Conservation (phyloP, 768 basidiomycete species). For the Lepiota venenata region DNA sequence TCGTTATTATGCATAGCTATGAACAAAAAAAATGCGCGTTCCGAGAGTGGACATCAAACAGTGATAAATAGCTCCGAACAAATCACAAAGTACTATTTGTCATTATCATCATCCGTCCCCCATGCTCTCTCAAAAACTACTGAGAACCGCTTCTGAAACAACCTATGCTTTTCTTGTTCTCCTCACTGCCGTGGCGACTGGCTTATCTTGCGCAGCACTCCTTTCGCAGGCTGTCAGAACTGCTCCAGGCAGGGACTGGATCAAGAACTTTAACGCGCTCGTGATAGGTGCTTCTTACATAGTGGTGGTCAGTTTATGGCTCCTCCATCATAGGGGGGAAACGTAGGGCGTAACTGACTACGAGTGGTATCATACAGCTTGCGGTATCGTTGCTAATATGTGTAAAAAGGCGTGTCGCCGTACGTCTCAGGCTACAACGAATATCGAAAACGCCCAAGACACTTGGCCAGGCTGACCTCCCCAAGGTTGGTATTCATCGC, state of each 20-base stretch:
- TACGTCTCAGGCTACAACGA: constrained; percentile 59
- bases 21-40: too few relatives aligned
- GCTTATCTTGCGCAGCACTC: constrained; percentile 61
- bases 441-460: constrained; percentile 61
- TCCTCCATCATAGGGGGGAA: not conserved
- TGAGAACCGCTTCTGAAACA: constrained; percentile 49
- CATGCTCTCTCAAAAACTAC: constrained; percentile 40
- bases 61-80: not conserved
- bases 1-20: not conserved
- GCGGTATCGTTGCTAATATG: constrained; percentile 58
- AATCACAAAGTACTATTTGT: too few relatives aligned
- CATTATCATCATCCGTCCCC: not conserved
- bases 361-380: constrained; percentile 33
- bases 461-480: constrained; percentile 52
- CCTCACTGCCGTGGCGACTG: constrained; percentile 47
- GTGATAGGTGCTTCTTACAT: constrained; percentile 70
- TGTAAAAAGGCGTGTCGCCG: constrained; percentile 64
- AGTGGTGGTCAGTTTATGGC: constrained; percentile 48
- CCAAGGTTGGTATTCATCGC: constrained; percentile 41
- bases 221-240: constrained; percentile 73
- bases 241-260: constrained; percentile 49
- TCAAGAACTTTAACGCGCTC: constrained; percentile 62
- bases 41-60: not conserved
- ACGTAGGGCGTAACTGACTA: not conserved
- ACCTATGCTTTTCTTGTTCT: constrained; percentile 53